Evolutionary conservation across 2,329 filamentous ascomycete species (phyloP).

Genomic region (Tolypocladium guangdongense): DNA sequence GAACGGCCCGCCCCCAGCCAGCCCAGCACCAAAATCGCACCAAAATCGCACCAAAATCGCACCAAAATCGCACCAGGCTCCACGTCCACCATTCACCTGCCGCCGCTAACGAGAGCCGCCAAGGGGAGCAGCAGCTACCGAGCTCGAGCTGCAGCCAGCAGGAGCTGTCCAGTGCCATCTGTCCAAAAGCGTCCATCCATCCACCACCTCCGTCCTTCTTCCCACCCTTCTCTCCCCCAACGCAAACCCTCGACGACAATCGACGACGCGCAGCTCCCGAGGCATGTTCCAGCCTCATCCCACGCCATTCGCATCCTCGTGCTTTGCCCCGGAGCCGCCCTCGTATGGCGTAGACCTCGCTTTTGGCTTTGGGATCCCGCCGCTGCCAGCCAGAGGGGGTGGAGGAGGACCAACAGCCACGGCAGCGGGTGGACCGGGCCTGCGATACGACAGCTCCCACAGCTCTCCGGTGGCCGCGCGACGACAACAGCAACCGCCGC

Average conservation of each 20-base stretch:
- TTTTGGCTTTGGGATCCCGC: constrained; percentile 10
- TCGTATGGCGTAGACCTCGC: constrained; percentile 27
- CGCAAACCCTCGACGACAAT: not conserved
- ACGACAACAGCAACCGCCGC: not conserved
- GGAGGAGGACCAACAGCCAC: not conserved
- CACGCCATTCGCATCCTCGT: constrained; percentile 34
- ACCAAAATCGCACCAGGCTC: too few species aligned
- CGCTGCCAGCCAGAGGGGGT: constrained; percentile 2
- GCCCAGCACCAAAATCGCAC: too few species aligned
- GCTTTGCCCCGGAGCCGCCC: constrained; percentile 14
- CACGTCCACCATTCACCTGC: not conserved
- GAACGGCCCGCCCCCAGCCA: not conserved
- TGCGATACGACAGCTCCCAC: not conserved
- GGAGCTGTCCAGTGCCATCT: not conserved
- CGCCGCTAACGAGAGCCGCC: not conserved
- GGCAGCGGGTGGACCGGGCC: not conserved
- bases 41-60: too few species aligned
- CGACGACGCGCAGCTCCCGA: not conserved
- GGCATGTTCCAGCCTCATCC: constrained; percentile 47
- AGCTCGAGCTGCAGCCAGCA: not conserved
- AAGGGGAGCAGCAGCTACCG: not conserved
- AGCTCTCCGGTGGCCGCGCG: not conserved
- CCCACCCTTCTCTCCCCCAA: not conserved
- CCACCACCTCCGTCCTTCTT: not conserved
- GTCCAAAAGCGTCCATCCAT: too few species aligned